phyloP scores from a whole-genome alignment of 2,329 filamentous ascomycete species.

The Teratosphaeria nubilosa region DNA sequence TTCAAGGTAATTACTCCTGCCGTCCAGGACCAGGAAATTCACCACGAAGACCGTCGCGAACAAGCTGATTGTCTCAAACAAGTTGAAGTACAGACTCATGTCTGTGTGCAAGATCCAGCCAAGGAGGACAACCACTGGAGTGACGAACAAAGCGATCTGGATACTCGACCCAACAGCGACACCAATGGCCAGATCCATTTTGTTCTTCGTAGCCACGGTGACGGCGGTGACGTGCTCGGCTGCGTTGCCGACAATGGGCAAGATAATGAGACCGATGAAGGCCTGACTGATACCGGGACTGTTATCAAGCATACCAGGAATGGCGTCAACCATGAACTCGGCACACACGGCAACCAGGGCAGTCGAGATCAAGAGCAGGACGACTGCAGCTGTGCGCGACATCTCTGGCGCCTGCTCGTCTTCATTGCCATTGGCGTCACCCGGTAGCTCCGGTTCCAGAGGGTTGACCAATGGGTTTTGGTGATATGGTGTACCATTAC shows the following conservation, averaged over 20 bases:
- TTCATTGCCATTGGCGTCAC: conserved; percentile 7
- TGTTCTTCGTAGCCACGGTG: conserved; percentile 70
- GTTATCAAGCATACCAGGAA: conserved; percentile 53
- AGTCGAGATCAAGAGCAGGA: conserved; percentile 46
- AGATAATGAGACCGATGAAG: conserved; percentile 69
- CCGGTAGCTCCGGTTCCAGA: conserved; percentile 14
- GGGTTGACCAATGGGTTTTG: conserved; percentile 8
- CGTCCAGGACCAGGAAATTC: conserved; percentile 77
- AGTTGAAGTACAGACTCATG: conserved; percentile 55
- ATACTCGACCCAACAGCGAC: conserved; percentile 72
- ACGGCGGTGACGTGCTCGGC: conserved; percentile 75
- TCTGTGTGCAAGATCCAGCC: conserved; percentile 67
- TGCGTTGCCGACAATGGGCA: conserved; percentile 76
- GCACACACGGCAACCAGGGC: conserved; percentile 51
- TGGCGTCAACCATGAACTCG: conserved; percentile 67
- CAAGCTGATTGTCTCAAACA: conserved; percentile 57
- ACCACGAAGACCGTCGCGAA: conserved; percentile 77
- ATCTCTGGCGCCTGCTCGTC: conserved; percentile 32
- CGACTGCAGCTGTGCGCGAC: conserved; percentile 47
- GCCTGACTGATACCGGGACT: conserved; percentile 53
- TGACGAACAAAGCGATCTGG: conserved; percentile 70
- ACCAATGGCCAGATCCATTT: conserved; percentile 75
- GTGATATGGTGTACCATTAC: background rate
- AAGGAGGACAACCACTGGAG: conserved; percentile 64
- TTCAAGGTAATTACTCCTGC: conserved; percentile 74